phyloP scores from a whole-genome alignment of 805 yeast genomes.

The Metschnikowia sp. region DNA sequence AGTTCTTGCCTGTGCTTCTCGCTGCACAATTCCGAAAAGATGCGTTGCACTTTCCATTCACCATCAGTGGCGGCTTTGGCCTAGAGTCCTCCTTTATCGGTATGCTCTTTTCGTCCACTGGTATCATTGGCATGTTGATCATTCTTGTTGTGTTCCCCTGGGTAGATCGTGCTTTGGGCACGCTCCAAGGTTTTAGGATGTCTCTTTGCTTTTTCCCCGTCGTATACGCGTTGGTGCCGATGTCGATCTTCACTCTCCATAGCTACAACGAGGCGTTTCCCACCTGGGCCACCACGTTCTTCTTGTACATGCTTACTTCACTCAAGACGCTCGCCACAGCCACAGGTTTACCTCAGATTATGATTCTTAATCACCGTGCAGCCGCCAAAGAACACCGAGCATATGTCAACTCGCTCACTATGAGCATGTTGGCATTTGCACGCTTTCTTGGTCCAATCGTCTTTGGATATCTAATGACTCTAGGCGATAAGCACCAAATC shows the following conservation, averaged over 20 bases:
- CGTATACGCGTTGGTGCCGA: slow-evolving; percentile 30
- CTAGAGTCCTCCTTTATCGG: slow-evolving; percentile 31
- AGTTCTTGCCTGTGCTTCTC: slow-evolving; percentile 36
- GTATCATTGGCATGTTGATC: slow-evolving; percentile 34
- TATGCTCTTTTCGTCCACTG: slow-evolving; percentile 34
- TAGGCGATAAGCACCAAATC: slow-evolving; percentile 24
- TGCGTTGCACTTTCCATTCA: slow-evolving; percentile 30
- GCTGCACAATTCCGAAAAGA: slow-evolving; percentile 29
- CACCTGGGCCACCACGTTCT: slow-evolving; percentile 26
- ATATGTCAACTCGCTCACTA: slow-evolving; percentile 31
- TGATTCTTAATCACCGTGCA: slow-evolving; percentile 34
- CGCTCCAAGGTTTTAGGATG: slow-evolving; percentile 28
- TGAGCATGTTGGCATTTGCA: slow-evolving; percentile 34
- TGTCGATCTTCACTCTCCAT: slow-evolving; percentile 29
- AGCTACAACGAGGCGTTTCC: slow-evolving; percentile 26
- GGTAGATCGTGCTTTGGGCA: slow-evolving; percentile 31
- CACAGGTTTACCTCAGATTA: slow-evolving; percentile 36
- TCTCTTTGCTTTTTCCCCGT: slow-evolving; percentile 32
- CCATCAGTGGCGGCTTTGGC: slow-evolving; percentile 38
- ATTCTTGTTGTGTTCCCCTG: slow-evolving; percentile 30
- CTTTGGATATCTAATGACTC: slow-evolving; percentile 34
- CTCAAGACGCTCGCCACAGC: slow-evolving; percentile 31
- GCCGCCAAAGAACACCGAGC: slow-evolving; percentile 34
- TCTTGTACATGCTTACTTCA: slow-evolving; percentile 30
- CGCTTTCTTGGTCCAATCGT: slow-evolving; percentile 31